Evolutionary conservation across 1,284 basidiomycete genomes (phyloP).

Genomic region (Moesziomyces parantarcticus): DNA sequence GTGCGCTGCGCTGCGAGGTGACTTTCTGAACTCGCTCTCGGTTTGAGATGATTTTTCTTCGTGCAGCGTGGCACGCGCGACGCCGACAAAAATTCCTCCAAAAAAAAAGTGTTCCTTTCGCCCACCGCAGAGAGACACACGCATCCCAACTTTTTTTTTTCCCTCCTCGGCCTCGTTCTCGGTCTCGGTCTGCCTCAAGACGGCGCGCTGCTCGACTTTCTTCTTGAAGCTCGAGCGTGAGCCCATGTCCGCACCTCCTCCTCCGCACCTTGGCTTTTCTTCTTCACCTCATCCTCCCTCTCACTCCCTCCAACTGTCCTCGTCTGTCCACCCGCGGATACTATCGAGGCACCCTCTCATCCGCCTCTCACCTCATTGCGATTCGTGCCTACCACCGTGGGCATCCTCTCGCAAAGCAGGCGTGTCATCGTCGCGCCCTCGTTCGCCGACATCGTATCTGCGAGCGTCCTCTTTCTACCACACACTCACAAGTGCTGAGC

Average conservation of each 20-base stretch:
- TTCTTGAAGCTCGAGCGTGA: conserved; percentile 3
- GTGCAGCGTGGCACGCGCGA: no score
- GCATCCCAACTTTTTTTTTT: conserved; percentile 16
- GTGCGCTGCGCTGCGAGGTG: no score
- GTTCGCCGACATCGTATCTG: conserved; percentile 1
- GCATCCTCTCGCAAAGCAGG: conserved; percentile 9
- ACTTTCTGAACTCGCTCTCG: no score
- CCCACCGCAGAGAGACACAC: conserved; percentile 1
- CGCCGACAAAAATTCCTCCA: not conserved
- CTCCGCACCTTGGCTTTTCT: conserved; percentile 1
- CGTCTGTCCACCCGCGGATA: conserved; percentile 33
- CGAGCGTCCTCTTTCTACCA: conserved; percentile 1
- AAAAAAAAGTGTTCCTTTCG: conserved; percentile 29
- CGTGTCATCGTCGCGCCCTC: conserved; percentile 14
- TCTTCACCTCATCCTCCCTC: conserved; percentile 11
- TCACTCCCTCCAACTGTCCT: conserved; percentile 1
- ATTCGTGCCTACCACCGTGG: conserved; percentile 12
- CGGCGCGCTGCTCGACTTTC: not conserved
- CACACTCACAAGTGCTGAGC: conserved; percentile 6
- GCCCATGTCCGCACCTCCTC: conserved; percentile 10
- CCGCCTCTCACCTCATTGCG: not conserved
- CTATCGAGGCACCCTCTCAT: conserved; percentile 8
- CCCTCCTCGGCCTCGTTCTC: conserved; percentile 2
- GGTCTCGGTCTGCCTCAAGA: not conserved
- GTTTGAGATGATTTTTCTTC: no score